phyloP scores from a whole-genome alignment of 164 flowering plant species.

The Taxillus chinensis region DNA sequence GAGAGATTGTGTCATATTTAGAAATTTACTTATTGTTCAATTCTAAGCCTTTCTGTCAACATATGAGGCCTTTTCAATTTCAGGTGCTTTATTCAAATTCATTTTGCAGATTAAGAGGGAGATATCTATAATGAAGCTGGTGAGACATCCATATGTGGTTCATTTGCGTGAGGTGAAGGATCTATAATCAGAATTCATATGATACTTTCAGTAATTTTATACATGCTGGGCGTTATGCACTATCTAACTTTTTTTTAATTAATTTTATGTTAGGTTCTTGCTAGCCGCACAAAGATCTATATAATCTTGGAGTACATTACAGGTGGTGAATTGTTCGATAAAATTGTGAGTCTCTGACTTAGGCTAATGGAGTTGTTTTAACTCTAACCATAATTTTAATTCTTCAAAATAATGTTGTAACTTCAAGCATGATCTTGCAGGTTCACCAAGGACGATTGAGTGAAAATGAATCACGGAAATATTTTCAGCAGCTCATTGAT shows the following conservation, averaged over 20 bases:
- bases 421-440: slow-evolving; percentile 25
- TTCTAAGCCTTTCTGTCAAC: too few relatives aligned
- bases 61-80: not conserved
- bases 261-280: slow-evolving; percentile 52
- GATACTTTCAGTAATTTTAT: too few relatives aligned
- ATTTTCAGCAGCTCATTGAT: slow-evolving; percentile 96
- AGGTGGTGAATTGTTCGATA: slow-evolving; percentile 97
- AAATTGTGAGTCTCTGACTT: slow-evolving; percentile 61
- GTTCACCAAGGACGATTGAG: slow-evolving; percentile 82
- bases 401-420: not conserved
- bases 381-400: too few relatives aligned
- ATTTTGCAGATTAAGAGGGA: slow-evolving; percentile 83
- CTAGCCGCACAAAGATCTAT: slow-evolving; percentile 96
- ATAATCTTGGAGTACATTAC: slow-evolving; percentile 95
- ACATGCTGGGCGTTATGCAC: too few relatives aligned
- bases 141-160: slow-evolving; percentile 91
- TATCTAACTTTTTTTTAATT: too few relatives aligned
- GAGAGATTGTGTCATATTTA: too few relatives aligned
- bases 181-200: not conserved
- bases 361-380: not conserved
- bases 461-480: slow-evolving; percentile 76
- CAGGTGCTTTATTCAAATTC: not conserved
- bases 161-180: slow-evolving; percentile 78
- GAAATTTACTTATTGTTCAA: too few relatives aligned
- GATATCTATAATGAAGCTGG: slow-evolving; percentile 97